Percentiles rank a stretch among this genome's conserved stretches.
phyloP scores from a whole-genome alignment of 2,329 filamentous ascomycete genomes.

The Botryotinia convoluta region DNA sequence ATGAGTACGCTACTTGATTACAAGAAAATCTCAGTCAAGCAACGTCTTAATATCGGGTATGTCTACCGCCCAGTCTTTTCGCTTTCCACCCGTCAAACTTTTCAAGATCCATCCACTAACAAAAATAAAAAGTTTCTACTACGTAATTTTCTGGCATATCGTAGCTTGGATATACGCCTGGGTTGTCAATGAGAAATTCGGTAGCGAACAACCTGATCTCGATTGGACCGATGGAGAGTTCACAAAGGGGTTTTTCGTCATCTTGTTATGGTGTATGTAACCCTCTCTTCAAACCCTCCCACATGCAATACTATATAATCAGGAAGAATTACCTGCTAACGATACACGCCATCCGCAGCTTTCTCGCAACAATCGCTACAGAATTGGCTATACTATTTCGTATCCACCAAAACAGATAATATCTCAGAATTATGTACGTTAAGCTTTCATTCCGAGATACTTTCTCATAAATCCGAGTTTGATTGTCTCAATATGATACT shows the following conservation, averaged over 20 bases:
- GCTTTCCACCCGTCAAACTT: neutral
- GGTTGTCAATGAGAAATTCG: slow-evolving; percentile 55
- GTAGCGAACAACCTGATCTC: slow-evolving; percentile 53
- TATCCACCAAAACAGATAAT: slow-evolving; percentile 20
- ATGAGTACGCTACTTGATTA: slow-evolving; percentile 14
- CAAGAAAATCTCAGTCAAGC: slow-evolving; percentile 1
- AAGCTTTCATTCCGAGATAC: neutral
- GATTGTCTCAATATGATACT: no score
- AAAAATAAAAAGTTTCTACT: slow-evolving; percentile 42
- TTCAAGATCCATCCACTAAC: neutral
- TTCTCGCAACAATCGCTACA: slow-evolving; percentile 4
- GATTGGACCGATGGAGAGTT: slow-evolving; percentile 65
- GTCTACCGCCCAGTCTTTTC: neutral
- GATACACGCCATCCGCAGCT: neutral
- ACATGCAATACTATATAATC: neutral
- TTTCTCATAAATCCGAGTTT: neutral
- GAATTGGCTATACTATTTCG: slow-evolving; percentile 7
- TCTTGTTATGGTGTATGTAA: slow-evolving; percentile 52
- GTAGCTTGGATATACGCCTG: slow-evolving; percentile 52
- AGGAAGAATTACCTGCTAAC: neutral
- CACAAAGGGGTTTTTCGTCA: slow-evolving; percentile 62
- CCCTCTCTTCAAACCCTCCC: neutral
- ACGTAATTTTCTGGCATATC: slow-evolving; percentile 56
- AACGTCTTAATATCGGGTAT: slow-evolving; percentile 11
- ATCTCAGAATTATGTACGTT: slow-evolving; percentile 8